A percentile compares a stretch with the other conserved stretches of the same genome.
Conservation (phyloP, 768 basidiomycete species). For the Boletus reticulatus region DNA sequence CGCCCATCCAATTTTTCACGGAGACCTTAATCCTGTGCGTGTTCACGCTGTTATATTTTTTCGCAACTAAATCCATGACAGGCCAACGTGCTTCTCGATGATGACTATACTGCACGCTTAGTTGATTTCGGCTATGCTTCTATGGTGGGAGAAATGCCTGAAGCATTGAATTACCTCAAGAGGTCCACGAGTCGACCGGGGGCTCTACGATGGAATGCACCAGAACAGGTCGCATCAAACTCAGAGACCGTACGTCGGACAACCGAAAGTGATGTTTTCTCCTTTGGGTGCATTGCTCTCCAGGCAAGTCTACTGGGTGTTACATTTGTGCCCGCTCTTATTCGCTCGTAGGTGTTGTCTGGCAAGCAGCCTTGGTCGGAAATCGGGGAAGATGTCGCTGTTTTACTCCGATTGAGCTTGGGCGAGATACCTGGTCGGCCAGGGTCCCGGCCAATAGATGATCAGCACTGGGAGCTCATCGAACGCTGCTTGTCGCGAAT, state of each 20-base stretch:
- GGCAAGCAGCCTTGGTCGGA: not conserved
- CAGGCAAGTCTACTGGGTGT: not conserved
- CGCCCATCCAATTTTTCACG: not conserved
- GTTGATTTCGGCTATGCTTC: not conserved
- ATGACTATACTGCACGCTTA: not conserved
- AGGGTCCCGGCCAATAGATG: not conserved
- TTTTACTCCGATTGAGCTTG: not conserved
- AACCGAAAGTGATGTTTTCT: not conserved
- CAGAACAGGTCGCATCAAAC: not conserved
- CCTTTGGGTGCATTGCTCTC: not conserved
- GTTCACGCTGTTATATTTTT: no score
- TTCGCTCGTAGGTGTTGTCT: not conserved
- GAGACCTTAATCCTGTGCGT: slow-evolving; percentile 1
- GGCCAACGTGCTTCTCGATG: not conserved
- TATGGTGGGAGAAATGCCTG: slow-evolving; percentile 1
- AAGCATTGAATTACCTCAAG: not conserved
- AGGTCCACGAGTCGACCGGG: not conserved
- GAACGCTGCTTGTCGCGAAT: not conserved
- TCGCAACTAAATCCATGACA: not conserved
- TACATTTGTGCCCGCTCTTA: not conserved
- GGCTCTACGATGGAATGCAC: not conserved
- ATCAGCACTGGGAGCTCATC: not conserved
- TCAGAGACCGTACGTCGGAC: not conserved
- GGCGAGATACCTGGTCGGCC: not conserved
- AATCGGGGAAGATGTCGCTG: not conserved